Percentiles rank a stretch among this genome's conserved stretches.
phyloP scores from a whole-genome alignment of 352 stramenopile genomes.

The Phytophthora pseudosyringae region DNA sequence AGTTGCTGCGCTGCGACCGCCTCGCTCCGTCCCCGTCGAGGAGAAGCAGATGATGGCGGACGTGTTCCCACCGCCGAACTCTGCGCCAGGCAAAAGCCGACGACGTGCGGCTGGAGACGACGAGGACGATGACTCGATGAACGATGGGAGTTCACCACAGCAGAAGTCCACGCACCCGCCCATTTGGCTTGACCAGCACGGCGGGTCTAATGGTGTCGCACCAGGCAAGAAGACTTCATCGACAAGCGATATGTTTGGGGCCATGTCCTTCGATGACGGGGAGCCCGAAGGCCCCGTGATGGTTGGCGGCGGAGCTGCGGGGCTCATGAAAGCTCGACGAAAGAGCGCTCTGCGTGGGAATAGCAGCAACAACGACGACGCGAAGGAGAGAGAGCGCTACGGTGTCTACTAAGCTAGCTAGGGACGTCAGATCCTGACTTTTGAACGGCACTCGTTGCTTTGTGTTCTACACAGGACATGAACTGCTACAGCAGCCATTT shows the following conservation, averaged over 20 bases:
- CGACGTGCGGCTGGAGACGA: slow-evolving; percentile 31
- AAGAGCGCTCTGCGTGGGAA: slow-evolving; percentile 57
- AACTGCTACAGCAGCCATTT: too few relatives aligned
- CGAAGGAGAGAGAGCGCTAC: slow-evolving; percentile 20
- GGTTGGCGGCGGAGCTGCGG: slow-evolving; percentile 60
- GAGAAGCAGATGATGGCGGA: slow-evolving; percentile 67
- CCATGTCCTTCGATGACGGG: slow-evolving; percentile 33
- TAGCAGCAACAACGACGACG: slow-evolving; percentile 53
- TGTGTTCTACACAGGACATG: slow-evolving; percentile 5
- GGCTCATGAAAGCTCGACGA: slow-evolving; percentile 72
- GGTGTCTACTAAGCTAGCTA: slow-evolving; percentile 20
- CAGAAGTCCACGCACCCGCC: slow-evolving; percentile 35
- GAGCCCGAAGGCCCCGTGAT: slow-evolving; percentile 38
- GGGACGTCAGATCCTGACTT: neutral
- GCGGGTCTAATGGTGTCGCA: neutral
- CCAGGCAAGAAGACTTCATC: slow-evolving; percentile 29
- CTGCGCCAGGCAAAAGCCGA: slow-evolving; percentile 63
- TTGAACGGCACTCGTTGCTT: neutral
- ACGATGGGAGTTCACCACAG: slow-evolving; percentile 46
- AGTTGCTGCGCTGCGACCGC: slow-evolving; percentile 69
- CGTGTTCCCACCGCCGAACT: slow-evolving; percentile 74
- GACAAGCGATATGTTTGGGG: slow-evolving; percentile 13
- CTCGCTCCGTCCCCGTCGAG: slow-evolving; percentile 69
- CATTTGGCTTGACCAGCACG: slow-evolving; percentile 63
- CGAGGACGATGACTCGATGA: slow-evolving; percentile 40